Base-by-base conservation (phyloP, 2,329 filamentous ascomycete genomes). In the Capronia epimyces region DNA sequence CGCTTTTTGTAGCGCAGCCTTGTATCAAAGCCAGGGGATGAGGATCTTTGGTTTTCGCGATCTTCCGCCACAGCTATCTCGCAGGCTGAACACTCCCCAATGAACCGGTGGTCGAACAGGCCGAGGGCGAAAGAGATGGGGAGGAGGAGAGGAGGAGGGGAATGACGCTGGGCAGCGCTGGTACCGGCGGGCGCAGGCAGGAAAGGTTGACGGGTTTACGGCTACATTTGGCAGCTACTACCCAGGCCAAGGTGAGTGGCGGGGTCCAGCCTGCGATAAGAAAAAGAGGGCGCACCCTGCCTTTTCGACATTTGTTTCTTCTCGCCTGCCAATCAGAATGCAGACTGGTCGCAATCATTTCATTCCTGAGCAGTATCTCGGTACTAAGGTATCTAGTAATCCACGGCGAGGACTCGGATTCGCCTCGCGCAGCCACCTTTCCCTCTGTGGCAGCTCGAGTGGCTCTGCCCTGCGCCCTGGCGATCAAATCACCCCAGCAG, bases 1-100 rank as follows among this genome's bases (percentile, higher is more conserved):
- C 55, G 55, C 55, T 55, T 46, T 37, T 10, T 20, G 46, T 39
- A 37, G 37, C 46, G 46, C 53, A 55, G 53, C 53, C 53, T 55
- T 51, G 53, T 46, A 49, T 32, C 46, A 27, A 49, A 22, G 45
- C 50, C 44, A 27, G 32, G 32, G 12, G 20, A 8, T 20, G 22
- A 25, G 31, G 1, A 32, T 9, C 6, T 37, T 12, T 37, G 34
- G 6, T 9, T 37, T 5, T 37, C 16, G 9, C n/a, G 9, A 25
- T 3, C 21, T 42, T 15, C 20, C 20, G 39, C 39, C 21, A 42
- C 15, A 5, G 16, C 15, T 39, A 13, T 20, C 8, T 7, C n/a
- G 29, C 6, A 32, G 13, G 6, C 12, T 8, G 12, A n/a, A 32
- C 29, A n/a, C 12, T 32, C 29, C 13, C 29, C 4, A 7, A 16